A percentile compares a stretch with the other conserved stretches of the same genome.
phyloP scores from a whole-genome alignment of 495 filamentous ascomycete species.

The Lineolata rhizophorae region DNA sequence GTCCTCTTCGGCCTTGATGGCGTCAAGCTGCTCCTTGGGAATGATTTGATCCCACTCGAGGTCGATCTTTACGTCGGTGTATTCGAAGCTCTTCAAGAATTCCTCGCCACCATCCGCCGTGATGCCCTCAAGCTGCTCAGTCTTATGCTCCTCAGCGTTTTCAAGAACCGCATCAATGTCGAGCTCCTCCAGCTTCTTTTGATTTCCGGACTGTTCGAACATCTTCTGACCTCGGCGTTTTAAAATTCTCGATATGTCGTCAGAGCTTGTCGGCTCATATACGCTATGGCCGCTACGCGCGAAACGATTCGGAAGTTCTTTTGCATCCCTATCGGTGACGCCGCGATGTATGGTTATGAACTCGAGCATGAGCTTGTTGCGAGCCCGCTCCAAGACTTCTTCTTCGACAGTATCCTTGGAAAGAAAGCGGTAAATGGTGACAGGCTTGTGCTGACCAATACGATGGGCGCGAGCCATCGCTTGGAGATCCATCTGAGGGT shows the following conservation, averaged over 20 bases:
- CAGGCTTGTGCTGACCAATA: slow-evolving; percentile 88
- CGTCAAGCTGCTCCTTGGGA: slow-evolving; percentile 72
- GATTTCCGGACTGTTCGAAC: slow-evolving; percentile 92
- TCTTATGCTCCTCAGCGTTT: slow-evolving; percentile 88
- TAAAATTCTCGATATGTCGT: slow-evolving; percentile 81
- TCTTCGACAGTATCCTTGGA: slow-evolving; percentile 97
- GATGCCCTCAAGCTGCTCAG: slow-evolving; percentile 71
- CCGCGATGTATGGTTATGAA: slow-evolving; percentile 94
- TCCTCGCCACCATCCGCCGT: slow-evolving; percentile 84
- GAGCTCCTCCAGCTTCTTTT: slow-evolving; percentile 89
- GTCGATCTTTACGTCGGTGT: slow-evolving; percentile 85
- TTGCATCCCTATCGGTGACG: slow-evolving; percentile 60
- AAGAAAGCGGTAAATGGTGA: slow-evolving; percentile 85
- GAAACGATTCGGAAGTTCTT: slow-evolving; percentile 51
- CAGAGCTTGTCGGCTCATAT: slow-evolving; percentile 60
- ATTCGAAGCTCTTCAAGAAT: slow-evolving; percentile 72
- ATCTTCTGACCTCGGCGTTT: slow-evolving; percentile 88
- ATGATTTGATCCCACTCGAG: slow-evolving; percentile 97
- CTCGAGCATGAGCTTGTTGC: slow-evolving; percentile 97
- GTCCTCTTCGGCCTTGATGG: slow-evolving; percentile 74
- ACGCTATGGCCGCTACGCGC: slow-evolving; percentile 25
- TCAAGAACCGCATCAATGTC: slow-evolving; percentile 94
- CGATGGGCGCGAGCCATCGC: slow-evolving; percentile 96
- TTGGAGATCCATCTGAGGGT: slow-evolving; percentile 92
- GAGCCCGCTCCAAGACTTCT: slow-evolving; percentile 82